These are phyloP conservation scores for Knufia petricola DNA, from an alignment of 2,329 filamentous ascomycete genomes.

Conservation along the genomic window DNA sequence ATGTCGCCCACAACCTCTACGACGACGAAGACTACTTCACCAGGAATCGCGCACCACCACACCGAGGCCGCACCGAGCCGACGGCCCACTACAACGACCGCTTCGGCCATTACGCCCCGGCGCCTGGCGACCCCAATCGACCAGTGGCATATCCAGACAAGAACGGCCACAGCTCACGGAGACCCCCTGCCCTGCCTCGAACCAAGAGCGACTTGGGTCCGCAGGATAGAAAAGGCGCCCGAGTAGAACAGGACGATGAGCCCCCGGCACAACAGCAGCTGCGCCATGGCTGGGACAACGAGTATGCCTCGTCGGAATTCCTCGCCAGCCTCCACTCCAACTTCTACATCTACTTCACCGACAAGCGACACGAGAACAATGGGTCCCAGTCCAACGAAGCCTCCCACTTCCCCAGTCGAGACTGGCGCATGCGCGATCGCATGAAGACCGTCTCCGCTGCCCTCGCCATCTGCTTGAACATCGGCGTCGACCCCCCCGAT, in stretches of 20 bases:
- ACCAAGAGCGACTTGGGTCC: constrained; percentile 47
- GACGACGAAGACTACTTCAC: constrained; percentile 1
- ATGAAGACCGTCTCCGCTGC: constrained; percentile 95
- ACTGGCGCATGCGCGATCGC: constrained; percentile 95
- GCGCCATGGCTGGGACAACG: constrained; percentile 84
- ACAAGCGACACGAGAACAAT: constrained; percentile 92
- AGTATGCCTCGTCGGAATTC: constrained; percentile 84
- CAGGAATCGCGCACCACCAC: neutral
- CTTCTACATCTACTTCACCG: constrained; percentile 99
- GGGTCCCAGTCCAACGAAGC: constrained; percentile 63
- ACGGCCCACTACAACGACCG: neutral
- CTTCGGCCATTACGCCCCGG: neutral
- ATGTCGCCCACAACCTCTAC: neutral
- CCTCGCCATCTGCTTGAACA: constrained; percentile 88
- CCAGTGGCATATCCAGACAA: constrained; percentile 5
- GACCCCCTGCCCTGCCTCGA: constrained; percentile 29
- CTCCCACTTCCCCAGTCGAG: constrained; percentile 55
- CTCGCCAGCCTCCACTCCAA: constrained; percentile 79
- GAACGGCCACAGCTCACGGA: neutral
- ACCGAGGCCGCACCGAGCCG: neutral
- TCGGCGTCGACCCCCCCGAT: constrained; percentile 93
- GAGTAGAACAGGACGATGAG: constrained; percentile 39
- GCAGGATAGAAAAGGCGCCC: constrained; percentile 30
- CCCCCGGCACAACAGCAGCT: constrained; percentile 37
- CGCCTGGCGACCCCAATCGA: neutral